phyloP scores from a whole-genome alignment of 2,329 filamentous ascomycete species.

The Rhexocercosporidium sp. region DNA sequence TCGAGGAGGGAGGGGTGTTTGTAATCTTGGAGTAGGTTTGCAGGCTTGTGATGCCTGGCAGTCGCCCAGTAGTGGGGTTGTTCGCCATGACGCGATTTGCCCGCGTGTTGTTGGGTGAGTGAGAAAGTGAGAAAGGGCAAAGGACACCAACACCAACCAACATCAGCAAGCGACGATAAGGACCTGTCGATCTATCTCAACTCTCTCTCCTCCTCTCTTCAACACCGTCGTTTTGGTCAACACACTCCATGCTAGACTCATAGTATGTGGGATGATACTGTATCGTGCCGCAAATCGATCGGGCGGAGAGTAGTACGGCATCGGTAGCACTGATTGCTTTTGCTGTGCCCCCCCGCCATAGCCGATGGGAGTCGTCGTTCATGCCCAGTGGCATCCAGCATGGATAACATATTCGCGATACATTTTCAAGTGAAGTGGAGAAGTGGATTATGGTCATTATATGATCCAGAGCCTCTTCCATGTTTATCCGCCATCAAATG shows the following conservation, averaged over 20 bases:
- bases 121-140: too few relatives aligned
- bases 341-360: background rate
- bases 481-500: background rate
- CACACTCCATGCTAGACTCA: background rate
- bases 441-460: background rate
- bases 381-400: background rate
- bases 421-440: background rate
- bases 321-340: conserved; percentile 2
- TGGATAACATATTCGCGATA: background rate
- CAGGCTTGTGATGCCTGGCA: background rate
- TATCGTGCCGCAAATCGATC: background rate
- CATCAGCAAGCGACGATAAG: background rate
- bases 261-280: background rate
- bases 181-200: background rate
- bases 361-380: background rate
- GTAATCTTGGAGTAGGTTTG: background rate
- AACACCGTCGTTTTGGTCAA: background rate
- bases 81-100: too few relatives aligned
- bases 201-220: background rate
- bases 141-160: too few relatives aligned
- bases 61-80: background rate
- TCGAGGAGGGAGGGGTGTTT: background rate
- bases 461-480: background rate
- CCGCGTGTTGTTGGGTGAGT: too few relatives aligned
- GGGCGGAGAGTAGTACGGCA: too few relatives aligned